A percentile compares a stretch with the other conserved stretches of the same genome.
Conservation (phyloP, 164 flowering plant genomes). For the Vitis labrusca region DNA sequence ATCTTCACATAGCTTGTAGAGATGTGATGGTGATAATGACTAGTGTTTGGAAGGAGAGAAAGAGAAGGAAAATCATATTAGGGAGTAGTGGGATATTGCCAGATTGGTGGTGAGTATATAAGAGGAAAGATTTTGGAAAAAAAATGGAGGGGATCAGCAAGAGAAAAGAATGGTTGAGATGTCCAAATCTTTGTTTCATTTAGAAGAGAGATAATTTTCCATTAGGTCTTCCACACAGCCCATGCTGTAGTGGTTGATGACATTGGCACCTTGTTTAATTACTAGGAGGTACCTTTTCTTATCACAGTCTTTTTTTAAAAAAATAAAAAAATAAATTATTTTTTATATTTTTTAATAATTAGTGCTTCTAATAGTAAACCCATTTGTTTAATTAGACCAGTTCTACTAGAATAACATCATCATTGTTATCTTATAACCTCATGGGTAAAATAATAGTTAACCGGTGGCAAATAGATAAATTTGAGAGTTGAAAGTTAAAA, state of each 20-base stretch:
- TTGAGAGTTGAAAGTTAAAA: no score
- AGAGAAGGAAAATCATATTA: no score
- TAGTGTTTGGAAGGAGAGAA: no score
- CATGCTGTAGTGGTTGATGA: slow-evolving; percentile 26
- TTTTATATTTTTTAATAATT: not conserved
- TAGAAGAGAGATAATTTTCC: slow-evolving; percentile 6
- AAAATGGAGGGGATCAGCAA: not conserved
- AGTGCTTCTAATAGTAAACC: not conserved
- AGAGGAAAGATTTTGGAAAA: not conserved
- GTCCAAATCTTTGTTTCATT: slow-evolving; percentile 31
- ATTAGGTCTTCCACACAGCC: slow-evolving; percentile 1
- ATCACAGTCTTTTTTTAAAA: not conserved
- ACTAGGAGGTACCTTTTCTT: not conserved
- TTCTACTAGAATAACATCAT: not conserved
- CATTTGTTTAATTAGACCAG: not conserved
- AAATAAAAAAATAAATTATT: not conserved
- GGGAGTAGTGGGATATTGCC: no score
- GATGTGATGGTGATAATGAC: no score
- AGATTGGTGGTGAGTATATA: not conserved
- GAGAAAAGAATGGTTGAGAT: slow-evolving; percentile 31
- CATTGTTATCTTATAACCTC: not conserved
- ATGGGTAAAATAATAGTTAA: not conserved
- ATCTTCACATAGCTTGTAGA: no score
- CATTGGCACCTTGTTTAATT: slow-evolving; percentile 1
- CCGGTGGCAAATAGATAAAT: no score